A percentile compares a stretch with the other conserved stretches of the same genome.
Evolutionary conservation across 2,329 filamentous ascomycete species (phyloP).

Genomic region (Diatrype stigma): DNA sequence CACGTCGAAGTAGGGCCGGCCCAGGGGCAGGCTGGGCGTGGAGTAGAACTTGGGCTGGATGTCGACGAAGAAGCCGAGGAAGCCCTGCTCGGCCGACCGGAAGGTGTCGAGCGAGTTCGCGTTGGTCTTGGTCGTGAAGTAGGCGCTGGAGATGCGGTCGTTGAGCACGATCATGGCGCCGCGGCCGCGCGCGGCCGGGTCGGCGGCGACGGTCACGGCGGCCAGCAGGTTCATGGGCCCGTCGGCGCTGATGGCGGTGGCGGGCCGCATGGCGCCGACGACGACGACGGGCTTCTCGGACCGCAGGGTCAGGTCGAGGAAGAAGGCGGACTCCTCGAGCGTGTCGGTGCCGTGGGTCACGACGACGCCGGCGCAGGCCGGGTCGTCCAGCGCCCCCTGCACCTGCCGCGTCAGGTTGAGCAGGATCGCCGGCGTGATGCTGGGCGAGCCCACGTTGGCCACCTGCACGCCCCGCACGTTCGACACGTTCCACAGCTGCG

Average conservation of each 20-base stretch:
- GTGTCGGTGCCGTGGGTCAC: conserved; percentile 65
- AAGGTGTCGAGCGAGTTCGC: conserved; percentile 62
- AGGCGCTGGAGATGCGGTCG: conserved; percentile 55
- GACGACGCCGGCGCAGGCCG: conserved; percentile 45
- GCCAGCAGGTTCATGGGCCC: conserved; percentile 60
- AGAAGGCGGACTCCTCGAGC: conserved; percentile 61
- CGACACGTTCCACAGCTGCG: conserved; percentile 48
- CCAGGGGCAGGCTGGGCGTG: conserved; percentile 43
- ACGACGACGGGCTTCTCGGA: conserved; percentile 56
- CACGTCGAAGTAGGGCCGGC: conserved; percentile 41
- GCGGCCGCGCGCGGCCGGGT: conserved; percentile 39
- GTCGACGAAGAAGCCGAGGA: conserved; percentile 55
- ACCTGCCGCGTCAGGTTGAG: conserved; percentile 45
- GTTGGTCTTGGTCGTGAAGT: conserved; percentile 58
- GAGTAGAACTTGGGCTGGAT: conserved; percentile 59
- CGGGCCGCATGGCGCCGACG: conserved; percentile 60
- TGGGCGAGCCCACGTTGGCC: conserved; percentile 42
- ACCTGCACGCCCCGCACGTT: conserved; percentile 52
- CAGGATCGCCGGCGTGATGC: conserved; percentile 45
- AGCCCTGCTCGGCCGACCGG: conserved; percentile 51
- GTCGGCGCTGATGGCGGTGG: conserved; percentile 59
- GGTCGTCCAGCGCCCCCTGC: conserved; percentile 41
- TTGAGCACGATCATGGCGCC: conserved; percentile 59
- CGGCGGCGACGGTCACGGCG: conserved; percentile 52
- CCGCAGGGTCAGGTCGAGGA: conserved; percentile 54